Conservation (phyloP, 2,329 filamentous ascomycete species). For the Pseudonectria foliicola region DNA sequence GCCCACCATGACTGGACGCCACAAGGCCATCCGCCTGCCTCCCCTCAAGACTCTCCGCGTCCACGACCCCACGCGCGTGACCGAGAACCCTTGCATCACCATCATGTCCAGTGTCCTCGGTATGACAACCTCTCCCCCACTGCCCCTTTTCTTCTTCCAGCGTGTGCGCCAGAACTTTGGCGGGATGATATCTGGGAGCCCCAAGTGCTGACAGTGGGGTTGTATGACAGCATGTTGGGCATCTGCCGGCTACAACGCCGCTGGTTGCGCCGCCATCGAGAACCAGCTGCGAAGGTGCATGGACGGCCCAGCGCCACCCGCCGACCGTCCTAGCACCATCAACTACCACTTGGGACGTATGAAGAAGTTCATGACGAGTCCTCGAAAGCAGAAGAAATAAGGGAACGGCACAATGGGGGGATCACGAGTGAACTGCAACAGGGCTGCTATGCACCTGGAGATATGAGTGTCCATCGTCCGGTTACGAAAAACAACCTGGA, state of each 20-base stretch:
- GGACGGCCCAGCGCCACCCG: conserved; percentile 60
- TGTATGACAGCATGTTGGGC: conserved; percentile 67
- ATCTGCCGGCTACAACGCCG: conserved; percentile 61
- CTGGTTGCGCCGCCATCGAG: conserved; percentile 53
- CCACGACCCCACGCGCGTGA: conserved; percentile 42
- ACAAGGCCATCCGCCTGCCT: conserved; percentile 50
- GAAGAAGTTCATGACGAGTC: conserved; percentile 59
- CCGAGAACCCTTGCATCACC: conserved; percentile 45
- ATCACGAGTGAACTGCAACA: no score
- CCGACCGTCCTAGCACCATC: conserved; percentile 62
- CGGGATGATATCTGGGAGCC: no score
- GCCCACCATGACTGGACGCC: conserved; percentile 35
- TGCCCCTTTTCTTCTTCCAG: no score
- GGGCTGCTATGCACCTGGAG: background rate
- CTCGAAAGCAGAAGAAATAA: conserved; percentile 30
- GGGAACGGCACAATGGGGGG: background rate
- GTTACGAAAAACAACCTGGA: no score
- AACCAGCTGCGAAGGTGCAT: conserved; percentile 61
- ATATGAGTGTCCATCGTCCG: no score
- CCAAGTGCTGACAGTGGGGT: background rate
- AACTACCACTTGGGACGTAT: conserved; percentile 86
- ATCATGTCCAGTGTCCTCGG: conserved; percentile 53
- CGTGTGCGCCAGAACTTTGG: background rate
- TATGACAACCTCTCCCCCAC: no score
- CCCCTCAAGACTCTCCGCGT: conserved; percentile 50